phyloP scores from a whole-genome alignment of 768 basidiomycete genomes.

The Tephrocybe sp. region DNA sequence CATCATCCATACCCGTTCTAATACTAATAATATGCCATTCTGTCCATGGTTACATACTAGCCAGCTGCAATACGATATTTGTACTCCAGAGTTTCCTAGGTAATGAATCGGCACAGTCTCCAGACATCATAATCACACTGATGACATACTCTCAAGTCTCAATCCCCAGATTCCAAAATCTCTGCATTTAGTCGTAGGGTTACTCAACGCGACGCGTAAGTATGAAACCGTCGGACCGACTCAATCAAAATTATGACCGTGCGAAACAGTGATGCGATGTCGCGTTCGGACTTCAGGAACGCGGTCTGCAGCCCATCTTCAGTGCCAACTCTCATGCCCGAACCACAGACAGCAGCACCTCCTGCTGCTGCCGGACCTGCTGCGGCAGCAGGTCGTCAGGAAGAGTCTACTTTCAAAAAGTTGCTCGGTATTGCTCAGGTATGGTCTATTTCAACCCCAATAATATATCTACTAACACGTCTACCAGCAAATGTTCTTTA shows the following conservation, averaged over 20 bases:
- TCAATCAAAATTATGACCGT: neutral
- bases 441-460: neutral
- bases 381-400: conserved; percentile 11
- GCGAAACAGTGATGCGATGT: conserved; percentile 17
- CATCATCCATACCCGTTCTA: no score
- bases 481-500: conserved; percentile 64
- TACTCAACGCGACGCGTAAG: no score
- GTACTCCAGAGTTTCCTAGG: neutral
- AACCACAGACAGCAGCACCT: conserved; percentile 16
- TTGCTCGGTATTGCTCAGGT: conserved; percentile 28
- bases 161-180: no score
- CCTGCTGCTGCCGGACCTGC: conserved; percentile 10
- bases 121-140: no score
- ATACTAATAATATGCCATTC: neutral
- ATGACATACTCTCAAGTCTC: no score
- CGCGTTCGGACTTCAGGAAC: neutral
- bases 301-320: neutral
- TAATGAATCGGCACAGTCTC: no score
- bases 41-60: neutral
- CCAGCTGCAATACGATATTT: neutral
- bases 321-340: conserved; percentile 17
- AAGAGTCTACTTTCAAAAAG: conserved; percentile 19
- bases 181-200: no score
- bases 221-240: no score
- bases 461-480: neutral